Evolutionary conservation across 2,329 filamentous ascomycete species (phyloP).

Genomic region (Furcasterigmium sp.): DNA sequence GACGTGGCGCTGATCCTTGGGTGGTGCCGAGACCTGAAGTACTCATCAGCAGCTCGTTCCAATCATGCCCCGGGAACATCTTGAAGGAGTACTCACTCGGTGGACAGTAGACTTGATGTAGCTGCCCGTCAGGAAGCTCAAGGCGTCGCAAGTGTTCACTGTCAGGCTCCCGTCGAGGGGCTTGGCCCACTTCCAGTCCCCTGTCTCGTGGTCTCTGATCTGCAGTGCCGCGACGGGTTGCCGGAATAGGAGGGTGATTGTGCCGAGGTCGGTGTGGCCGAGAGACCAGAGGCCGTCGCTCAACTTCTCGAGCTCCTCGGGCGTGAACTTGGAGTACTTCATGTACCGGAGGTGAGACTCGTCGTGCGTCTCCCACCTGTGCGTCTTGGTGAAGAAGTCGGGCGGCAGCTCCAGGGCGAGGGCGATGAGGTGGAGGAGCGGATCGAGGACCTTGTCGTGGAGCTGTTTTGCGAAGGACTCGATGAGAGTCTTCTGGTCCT

Average conservation of each 20-base stretch:
- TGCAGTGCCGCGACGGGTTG: slow-evolving; percentile 54
- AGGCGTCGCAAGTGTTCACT: slow-evolving; percentile 43
- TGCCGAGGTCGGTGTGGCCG: slow-evolving; percentile 53
- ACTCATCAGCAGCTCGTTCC: too few species aligned
- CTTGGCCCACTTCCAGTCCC: slow-evolving; percentile 44
- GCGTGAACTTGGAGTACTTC: slow-evolving; percentile 46
- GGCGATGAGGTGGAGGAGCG: slow-evolving; percentile 55
- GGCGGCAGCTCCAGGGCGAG: slow-evolving; percentile 55
- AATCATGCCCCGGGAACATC: too few species aligned
- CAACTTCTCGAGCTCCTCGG: slow-evolving; percentile 39
- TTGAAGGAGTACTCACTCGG: slow-evolving; percentile 16
- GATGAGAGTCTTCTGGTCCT: slow-evolving; percentile 47
- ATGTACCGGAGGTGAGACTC: slow-evolving; percentile 61
- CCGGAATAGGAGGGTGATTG: slow-evolving; percentile 51
- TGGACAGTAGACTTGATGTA: slow-evolving; percentile 38
- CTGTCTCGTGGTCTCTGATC: slow-evolving; percentile 39
- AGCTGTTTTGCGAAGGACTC: slow-evolving; percentile 46
- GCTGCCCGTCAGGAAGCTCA: slow-evolving; percentile 42
- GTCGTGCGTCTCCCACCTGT: slow-evolving; percentile 51
- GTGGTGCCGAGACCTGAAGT: slow-evolving; percentile 31
- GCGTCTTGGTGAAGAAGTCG: slow-evolving; percentile 47
- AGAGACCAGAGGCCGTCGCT: slow-evolving; percentile 35
- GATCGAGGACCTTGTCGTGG: slow-evolving; percentile 50
- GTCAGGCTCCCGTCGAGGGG: slow-evolving; percentile 45
- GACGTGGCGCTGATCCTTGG: slow-evolving; percentile 34